These are phyloP conservation scores for Mortierella antarctica DNA, from an alignment of 192 early-diverging fungal genomes.

Conservation along the genomic window DNA sequence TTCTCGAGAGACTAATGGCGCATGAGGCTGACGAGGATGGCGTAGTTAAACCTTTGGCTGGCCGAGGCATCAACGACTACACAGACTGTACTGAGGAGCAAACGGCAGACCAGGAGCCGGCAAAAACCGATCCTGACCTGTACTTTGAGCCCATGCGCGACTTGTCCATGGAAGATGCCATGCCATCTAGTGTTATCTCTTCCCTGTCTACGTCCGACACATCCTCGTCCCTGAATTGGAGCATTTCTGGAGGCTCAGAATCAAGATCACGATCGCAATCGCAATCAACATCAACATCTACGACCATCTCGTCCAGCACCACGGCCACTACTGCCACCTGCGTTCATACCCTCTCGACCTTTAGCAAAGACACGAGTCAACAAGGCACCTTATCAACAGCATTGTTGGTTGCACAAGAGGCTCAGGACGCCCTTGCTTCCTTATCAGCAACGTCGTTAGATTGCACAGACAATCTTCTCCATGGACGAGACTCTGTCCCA, in stretches of 20 bases:
- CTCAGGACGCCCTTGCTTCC: no score
- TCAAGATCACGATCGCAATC: slow-evolving; percentile 11
- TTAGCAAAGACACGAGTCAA: no score
- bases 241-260: not conserved
- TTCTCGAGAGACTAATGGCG: slow-evolving; percentile 16
- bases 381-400: no score
- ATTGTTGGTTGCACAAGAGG: no score
- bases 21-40: not conserved
- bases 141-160: no score
- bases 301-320: not conserved
- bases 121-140: no score
- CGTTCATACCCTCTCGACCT: no score
- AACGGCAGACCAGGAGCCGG: not conserved
- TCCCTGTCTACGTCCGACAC: not conserved
- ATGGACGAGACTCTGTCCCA: no score
- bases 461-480: no score
- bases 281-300: not conserved
- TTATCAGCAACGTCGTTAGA: no score
- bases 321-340: not conserved
- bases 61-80: not conserved
- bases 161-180: no score
- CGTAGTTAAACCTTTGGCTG: not conserved
- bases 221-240: not conserved
- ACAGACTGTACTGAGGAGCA: not conserved
- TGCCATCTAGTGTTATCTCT: not conserved